A percentile compares a stretch with the other conserved stretches of the same genome.
Evolutionary conservation across 176 grass and related monocot genomes (phyloP).

Genomic region (maize (Zea mays)): DNA sequence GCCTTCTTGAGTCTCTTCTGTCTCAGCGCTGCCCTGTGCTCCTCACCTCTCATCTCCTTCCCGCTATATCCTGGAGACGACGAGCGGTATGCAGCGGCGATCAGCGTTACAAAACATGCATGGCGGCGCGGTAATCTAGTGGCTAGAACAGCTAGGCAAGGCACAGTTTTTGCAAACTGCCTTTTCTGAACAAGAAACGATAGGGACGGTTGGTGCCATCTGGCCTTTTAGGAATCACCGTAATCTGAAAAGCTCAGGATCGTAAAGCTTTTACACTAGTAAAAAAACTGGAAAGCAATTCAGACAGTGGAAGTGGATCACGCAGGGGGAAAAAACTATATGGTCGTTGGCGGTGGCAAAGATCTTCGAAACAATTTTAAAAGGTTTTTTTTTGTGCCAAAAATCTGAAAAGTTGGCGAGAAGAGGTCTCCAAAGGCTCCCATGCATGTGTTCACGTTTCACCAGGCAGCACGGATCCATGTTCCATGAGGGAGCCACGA

Average conservation of each 20-base stretch:
- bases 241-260: not conserved
- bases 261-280: not conserved
- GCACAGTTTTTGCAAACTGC: not conserved
- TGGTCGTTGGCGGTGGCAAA: not conserved
- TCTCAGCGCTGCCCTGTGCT: slow-evolving; percentile 23
- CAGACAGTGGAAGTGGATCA: not conserved
- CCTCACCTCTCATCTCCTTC: slow-evolving; percentile 20
- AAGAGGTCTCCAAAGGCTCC: not conserved
- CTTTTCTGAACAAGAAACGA: not conserved
- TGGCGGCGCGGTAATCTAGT: not conserved
- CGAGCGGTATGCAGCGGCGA: not conserved
- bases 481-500: not conserved
- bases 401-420: not conserved
- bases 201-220: not conserved
- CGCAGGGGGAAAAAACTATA: not conserved
- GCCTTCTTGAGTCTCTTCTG: slow-evolving; percentile 52
- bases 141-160: not conserved
- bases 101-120: not conserved
- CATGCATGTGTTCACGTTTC: not conserved
- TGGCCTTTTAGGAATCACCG: not conserved
- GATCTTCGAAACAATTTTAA: not conserved
- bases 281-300: not conserved
- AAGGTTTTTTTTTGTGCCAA: not conserved
- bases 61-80: slow-evolving; percentile 38
- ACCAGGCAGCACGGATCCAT: not conserved